These are phyloP conservation scores for Ustilago xerochloae DNA, from an alignment of 1,284 basidiomycete genomes.

Conservation along the genomic window DNA sequence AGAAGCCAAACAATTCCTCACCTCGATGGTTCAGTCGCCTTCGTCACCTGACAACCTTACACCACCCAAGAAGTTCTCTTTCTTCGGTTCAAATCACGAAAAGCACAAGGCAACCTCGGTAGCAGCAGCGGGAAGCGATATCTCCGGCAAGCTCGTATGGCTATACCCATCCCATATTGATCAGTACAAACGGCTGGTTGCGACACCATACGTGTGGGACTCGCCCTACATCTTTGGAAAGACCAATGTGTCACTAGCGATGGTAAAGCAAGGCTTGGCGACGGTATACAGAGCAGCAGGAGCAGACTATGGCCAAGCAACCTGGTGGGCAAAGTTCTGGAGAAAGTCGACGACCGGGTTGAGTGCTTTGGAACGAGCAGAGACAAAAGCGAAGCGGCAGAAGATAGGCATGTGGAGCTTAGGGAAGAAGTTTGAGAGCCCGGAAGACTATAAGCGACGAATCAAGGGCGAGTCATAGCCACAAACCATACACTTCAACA, in stretches of 20 bases:
- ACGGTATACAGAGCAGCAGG: conserved; percentile 63
- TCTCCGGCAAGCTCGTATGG: conserved; percentile 42
- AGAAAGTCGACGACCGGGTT: conserved; percentile 49
- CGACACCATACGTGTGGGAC: conserved; percentile 63
- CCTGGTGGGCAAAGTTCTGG: conserved; percentile 49
- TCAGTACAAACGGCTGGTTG: conserved; percentile 66
- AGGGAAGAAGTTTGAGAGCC: conserved; percentile 56
- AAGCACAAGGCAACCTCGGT: not conserved
- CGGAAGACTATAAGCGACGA: conserved; percentile 59
- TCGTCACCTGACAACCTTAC: conserved; percentile 33
- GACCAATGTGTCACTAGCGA: conserved; percentile 61
- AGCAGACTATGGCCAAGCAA: conserved; percentile 62
- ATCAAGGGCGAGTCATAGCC: conserved; percentile 22
- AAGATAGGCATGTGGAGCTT: conserved; percentile 59
- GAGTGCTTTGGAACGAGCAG: conserved; percentile 52
- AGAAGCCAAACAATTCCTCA: conserved; percentile 61
- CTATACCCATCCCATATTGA: conserved; percentile 63
- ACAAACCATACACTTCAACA: not conserved
- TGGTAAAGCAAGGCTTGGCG: conserved; percentile 63
- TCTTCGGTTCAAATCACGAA: conserved; percentile 4
- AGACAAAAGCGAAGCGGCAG: conserved; percentile 43
- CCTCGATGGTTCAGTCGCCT: conserved; percentile 37
- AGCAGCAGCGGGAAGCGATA: not conserved
- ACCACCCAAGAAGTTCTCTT: conserved; percentile 16
- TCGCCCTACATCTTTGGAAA: conserved; percentile 63